phyloP scores from a whole-genome alignment of 306 rosid species.

The Heteromeles arbutifolia region DNA sequence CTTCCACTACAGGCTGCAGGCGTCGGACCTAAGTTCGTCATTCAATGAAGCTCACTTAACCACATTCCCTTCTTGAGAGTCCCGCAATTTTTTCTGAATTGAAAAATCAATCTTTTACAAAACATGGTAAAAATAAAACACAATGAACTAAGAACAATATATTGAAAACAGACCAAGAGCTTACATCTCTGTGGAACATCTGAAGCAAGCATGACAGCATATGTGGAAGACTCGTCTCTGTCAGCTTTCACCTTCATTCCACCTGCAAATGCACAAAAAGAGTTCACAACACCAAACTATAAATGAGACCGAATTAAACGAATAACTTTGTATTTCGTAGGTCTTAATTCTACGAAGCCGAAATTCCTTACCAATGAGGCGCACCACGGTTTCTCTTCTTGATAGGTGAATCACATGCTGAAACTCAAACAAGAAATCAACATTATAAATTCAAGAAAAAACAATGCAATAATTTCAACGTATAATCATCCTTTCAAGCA shows the following conservation, averaged over 20 bases:
- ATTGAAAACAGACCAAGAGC: slow-evolving; percentile 16
- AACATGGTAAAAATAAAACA: not conserved
- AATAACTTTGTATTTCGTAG: not conserved
- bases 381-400: slow-evolving; percentile 74
- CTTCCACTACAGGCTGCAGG: too few relatives aligned
- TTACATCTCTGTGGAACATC: slow-evolving; percentile 76
- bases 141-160: not conserved
- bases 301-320: not conserved
- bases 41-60: too few relatives aligned
- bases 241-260: slow-evolving; percentile 95
- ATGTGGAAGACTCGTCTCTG: slow-evolving; percentile 76
- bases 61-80: too few relatives aligned
- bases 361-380: slow-evolving; percentile 50
- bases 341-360: not conserved
- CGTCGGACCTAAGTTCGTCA: too few relatives aligned
- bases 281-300: not conserved
- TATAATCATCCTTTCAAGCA: not conserved
- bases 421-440: slow-evolving; percentile 7
- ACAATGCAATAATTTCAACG: not conserved
- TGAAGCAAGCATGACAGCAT: slow-evolving; percentile 88
- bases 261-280: slow-evolving; percentile 20
- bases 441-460: not conserved
- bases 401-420: slow-evolving; percentile 82
- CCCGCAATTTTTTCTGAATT: too few relatives aligned
- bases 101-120: too few relatives aligned